These are phyloP conservation scores for Parastagonospora nodorum DNA, from an alignment of 2,329 filamentous ascomycete species.

Conservation along the genomic window DNA sequence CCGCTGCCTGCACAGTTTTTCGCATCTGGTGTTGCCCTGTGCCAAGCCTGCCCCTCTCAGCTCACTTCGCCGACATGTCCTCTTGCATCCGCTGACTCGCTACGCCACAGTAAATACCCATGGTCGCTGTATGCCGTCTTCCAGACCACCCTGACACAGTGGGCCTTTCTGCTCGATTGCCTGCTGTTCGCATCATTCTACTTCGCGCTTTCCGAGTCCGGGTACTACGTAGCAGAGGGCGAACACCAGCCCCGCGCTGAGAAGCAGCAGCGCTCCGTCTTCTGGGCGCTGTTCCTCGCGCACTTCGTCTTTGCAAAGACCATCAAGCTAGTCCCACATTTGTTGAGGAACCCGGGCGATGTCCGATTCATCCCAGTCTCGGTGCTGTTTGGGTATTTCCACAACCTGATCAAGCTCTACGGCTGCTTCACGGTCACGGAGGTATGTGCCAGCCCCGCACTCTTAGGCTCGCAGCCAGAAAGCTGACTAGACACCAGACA, in stretches of 20 bases:
- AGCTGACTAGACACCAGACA: slow-evolving; percentile 63
- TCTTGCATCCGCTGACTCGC: slow-evolving; percentile 30
- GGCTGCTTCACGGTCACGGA: slow-evolving; percentile 72
- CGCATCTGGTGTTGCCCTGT: slow-evolving; percentile 16
- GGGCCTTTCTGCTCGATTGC: slow-evolving; percentile 79
- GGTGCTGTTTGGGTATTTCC: slow-evolving; percentile 88
- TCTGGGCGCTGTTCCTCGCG: slow-evolving; percentile 41
- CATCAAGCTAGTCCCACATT: slow-evolving; percentile 86
- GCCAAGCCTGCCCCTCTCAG: slow-evolving; percentile 39
- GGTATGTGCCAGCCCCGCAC: slow-evolving; percentile 33
- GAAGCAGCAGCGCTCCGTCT: slow-evolving; percentile 30
- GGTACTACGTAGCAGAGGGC: slow-evolving; percentile 30
- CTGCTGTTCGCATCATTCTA: slow-evolving; percentile 38
- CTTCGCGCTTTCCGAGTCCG: slow-evolving; percentile 36
- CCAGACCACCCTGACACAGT: slow-evolving; percentile 87
- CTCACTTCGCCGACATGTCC: slow-evolving; percentile 22
- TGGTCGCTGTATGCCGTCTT: slow-evolving; percentile 96
- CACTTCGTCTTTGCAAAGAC: slow-evolving; percentile 79
- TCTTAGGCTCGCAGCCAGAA: slow-evolving; percentile 20
- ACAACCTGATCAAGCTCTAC: slow-evolving; percentile 90
- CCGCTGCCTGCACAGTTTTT: slow-evolving; percentile 28
- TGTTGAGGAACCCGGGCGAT: slow-evolving; percentile 82
- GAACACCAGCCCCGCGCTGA: slow-evolving; percentile 19
- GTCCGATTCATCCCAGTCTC: slow-evolving; percentile 81
- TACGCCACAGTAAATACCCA: slow-evolving; percentile 71